Conservation (phyloP, 1,284 basidiomycete genomes). For the Sporisorium exsertum region DNA sequence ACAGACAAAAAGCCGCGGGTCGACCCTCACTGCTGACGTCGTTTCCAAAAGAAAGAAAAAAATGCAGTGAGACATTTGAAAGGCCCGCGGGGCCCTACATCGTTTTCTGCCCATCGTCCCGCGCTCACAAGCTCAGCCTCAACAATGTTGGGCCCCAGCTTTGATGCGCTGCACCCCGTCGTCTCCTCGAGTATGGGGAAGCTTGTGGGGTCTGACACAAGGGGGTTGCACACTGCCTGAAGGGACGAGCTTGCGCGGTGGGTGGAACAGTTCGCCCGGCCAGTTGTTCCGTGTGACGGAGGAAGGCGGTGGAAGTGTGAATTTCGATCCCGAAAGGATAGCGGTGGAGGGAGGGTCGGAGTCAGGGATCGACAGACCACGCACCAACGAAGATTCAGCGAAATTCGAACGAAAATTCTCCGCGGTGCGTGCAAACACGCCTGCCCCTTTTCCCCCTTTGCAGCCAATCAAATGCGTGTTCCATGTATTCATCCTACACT, state of each 20-base stretch:
- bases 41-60: neutral
- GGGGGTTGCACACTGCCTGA: too few relatives aligned
- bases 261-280: neutral
- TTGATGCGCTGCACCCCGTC: neutral
- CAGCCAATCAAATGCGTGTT: too few relatives aligned
- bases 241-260: too few relatives aligned
- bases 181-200: neutral
- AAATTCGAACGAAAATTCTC: conserved; percentile 46
- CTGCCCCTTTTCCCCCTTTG: neutral
- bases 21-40: neutral
- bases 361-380: conserved; percentile 2
- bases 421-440: too few relatives aligned
- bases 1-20: neutral
- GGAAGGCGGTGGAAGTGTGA: too few relatives aligned
- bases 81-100: neutral
- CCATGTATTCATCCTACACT: too few relatives aligned
- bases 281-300: too few relatives aligned
- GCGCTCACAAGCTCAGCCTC: neutral
- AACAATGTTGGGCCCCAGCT: neutral
- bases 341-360: neutral
- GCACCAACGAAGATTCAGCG: conserved; percentile 22
- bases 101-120: neutral
- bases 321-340: neutral
- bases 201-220: neutral
- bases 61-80: neutral